phyloP scores from a whole-genome alignment of 805 yeast genomes.

The Cyberlindnera petersonii region DNA sequence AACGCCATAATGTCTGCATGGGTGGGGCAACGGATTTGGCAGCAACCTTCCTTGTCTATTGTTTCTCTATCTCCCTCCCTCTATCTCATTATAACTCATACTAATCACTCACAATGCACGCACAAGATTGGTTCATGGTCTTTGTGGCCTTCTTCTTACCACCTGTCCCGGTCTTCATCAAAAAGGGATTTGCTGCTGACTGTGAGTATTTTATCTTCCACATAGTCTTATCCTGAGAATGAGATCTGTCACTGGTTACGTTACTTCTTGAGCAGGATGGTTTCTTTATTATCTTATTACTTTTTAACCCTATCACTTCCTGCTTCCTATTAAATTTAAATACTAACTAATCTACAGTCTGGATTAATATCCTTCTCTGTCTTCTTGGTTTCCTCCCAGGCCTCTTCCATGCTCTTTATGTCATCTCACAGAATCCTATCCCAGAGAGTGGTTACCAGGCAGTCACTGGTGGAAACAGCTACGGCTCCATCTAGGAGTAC shows the following conservation, averaged over 20 bases:
- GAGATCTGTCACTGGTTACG: not conserved
- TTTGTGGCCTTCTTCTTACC: conserved; percentile 66
- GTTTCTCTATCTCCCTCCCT: too few relatives aligned
- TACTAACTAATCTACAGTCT: conserved; percentile 27
- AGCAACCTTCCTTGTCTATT: too few relatives aligned
- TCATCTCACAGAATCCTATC: conserved; percentile 54
- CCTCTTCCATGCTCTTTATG: conserved; percentile 61
- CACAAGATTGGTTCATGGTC: conserved; percentile 60
- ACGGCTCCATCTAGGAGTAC: conserved; percentile 23
- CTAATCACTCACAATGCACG: conserved; percentile 27
- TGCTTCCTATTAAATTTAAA: not conserved
- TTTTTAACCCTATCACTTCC: too few relatives aligned
- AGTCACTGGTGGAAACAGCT: conserved; percentile 14
- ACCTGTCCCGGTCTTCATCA: conserved; percentile 66
- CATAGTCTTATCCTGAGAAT: too few relatives aligned
- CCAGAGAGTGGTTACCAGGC: conserved; percentile 26
- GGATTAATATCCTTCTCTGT: conserved; percentile 58
- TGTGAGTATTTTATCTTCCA: conserved; percentile 30
- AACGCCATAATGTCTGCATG: too few relatives aligned
- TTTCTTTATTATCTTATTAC: not conserved
- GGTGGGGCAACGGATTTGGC: too few relatives aligned
- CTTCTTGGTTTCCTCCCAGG: conserved; percentile 69
- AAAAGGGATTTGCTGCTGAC: conserved; percentile 62
- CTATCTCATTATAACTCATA: too few relatives aligned
- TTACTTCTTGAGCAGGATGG: not conserved